Evolutionary conservation across 805 yeast species (phyloP).

Genomic region (Sungouiella thailandica): DNA sequence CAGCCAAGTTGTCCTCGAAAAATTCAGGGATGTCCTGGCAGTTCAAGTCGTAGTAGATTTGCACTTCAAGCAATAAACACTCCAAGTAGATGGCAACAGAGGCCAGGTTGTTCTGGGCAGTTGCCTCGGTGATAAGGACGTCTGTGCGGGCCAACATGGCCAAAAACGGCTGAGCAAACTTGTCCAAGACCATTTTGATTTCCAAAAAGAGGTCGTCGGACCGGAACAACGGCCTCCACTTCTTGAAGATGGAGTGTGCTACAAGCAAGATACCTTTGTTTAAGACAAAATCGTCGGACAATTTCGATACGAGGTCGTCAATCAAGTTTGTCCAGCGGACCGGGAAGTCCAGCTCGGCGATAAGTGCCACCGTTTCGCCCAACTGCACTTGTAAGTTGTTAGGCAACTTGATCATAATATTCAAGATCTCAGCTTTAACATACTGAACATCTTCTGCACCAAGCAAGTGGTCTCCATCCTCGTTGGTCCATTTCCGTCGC

Average conservation of each 20-base stretch:
- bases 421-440: constrained; percentile 72
- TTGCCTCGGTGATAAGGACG: constrained; percentile 45
- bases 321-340: constrained; percentile 77
- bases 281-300: constrained; percentile 64
- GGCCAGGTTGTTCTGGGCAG: constrained; percentile 41
- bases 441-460: constrained; percentile 55
- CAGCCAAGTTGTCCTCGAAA: constrained; percentile 81
- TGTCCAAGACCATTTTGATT: constrained; percentile 79
- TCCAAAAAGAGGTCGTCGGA: constrained; percentile 87
- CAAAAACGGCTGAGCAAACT: constrained; percentile 77
- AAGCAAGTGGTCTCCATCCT: constrained; percentile 73
- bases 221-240: constrained; percentile 94
- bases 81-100: constrained; percentile 57
- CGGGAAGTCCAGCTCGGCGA: constrained; percentile 96
- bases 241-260: constrained; percentile 91
- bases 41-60: constrained; percentile 87
- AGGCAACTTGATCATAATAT: constrained; percentile 82
- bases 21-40: constrained; percentile 98
- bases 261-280: constrained; percentile 86
- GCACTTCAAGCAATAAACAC: constrained; percentile 63
- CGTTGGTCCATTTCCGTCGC: constrained; percentile 84
- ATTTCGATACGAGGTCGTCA: constrained; percentile 64
- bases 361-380: constrained; percentile 87
- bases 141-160: constrained; percentile 66
- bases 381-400: constrained; percentile 81